phyloP scores from a whole-genome alignment of 345 rosid species.

The Arabis alpina region DNA sequence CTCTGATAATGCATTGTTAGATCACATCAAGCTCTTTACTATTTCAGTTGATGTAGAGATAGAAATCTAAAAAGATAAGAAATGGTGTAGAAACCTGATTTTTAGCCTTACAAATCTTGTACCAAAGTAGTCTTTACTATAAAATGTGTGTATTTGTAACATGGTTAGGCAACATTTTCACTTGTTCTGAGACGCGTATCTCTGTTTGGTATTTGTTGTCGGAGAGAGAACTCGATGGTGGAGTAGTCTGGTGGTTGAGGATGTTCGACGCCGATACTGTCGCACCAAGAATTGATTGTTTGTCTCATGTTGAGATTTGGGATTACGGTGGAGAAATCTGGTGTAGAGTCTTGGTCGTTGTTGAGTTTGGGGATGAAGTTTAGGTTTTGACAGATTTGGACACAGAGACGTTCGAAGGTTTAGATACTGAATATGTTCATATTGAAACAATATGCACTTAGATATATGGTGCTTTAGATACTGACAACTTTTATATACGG shows the following conservation, averaged over 20 bases:
- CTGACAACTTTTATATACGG: no score
- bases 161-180: not conserved
- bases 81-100: no score
- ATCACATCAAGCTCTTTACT: not conserved
- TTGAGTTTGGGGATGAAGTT: conserved; percentile 57
- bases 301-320: conserved; percentile 73
- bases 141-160: no score
- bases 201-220: conserved; percentile 48
- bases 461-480: no score
- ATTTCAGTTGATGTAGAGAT: no score
- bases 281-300: conserved; percentile 71
- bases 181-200: no score
- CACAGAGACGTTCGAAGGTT: conserved; percentile 70
- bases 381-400: conserved; percentile 65
- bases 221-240: conserved; percentile 54
- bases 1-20: conserved; percentile 5
- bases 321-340: conserved; percentile 65
- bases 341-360: conserved; percentile 52
- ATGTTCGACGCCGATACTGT: conserved; percentile 35
- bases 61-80: no score
- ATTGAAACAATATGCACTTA: no score
- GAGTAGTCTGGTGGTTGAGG: conserved; percentile 58
- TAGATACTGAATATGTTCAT: conserved; percentile 18
- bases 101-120: no score
- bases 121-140: no score